Evolutionary conservation across 2,329 filamentous ascomycete genomes (phyloP).

Genomic region (Huntiella savannae): DNA sequence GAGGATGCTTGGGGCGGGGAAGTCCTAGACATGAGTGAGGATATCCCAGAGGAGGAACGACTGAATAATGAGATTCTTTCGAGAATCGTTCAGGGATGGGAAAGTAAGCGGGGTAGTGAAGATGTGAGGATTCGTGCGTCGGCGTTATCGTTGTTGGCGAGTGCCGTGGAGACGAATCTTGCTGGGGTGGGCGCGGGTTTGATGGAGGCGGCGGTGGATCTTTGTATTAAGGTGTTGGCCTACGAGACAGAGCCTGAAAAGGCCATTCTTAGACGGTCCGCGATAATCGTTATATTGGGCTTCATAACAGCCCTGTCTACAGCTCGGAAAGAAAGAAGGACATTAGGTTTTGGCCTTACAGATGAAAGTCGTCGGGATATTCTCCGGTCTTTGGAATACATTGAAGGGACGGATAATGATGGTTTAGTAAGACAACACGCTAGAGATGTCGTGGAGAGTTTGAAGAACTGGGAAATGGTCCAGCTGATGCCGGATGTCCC

Average conservation of each 20-base stretch:
- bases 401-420: conserved; percentile 47
- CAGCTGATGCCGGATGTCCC: conserved; percentile 24
- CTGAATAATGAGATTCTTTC: conserved; percentile 31
- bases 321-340: conserved; percentile 26
- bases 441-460: conserved; percentile 43
- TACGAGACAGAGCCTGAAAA: conserved; percentile 41
- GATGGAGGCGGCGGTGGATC: conserved; percentile 38
- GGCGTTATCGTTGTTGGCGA: conserved; percentile 45
- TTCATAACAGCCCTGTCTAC: conserved; percentile 41
- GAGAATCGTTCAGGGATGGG: conserved; percentile 48
- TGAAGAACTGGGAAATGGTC: conserved; percentile 42
- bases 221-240: conserved; percentile 41
- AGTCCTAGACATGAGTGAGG: conserved; percentile 29
- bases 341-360: conserved; percentile 34
- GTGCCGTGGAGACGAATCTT: conserved; percentile 40
- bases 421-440: conserved; percentile 50
- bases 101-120: conserved; percentile 44
- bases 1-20: conserved; percentile 36
- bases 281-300: conserved; percentile 41
- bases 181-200: conserved; percentile 32
- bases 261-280: conserved; percentile 47
- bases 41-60: conserved; percentile 24
- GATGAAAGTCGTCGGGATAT: conserved; percentile 40
- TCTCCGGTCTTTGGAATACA: conserved; percentile 40
- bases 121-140: conserved; percentile 53